Percentiles rank a stretch among this genome's conserved stretches.
These are phyloP conservation scores for Rhytidiadelphus loreus DNA, from an alignment of 225 moss, liverwort and hornwort species.

Conservation along the genomic window DNA sequence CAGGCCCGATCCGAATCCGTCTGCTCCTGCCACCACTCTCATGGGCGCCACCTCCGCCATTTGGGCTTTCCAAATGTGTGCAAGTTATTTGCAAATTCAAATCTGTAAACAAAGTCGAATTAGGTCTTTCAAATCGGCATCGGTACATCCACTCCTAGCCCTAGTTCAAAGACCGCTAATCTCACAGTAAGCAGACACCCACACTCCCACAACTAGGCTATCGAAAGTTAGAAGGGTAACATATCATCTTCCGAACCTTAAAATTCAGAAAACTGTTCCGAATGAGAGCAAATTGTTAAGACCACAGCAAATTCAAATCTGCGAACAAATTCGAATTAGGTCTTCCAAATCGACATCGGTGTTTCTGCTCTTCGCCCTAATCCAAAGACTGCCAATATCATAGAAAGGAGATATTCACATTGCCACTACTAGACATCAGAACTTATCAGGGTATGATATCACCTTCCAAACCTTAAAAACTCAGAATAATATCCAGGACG, in stretches of 20 bases:
- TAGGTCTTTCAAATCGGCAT: background rate
- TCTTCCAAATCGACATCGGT: background rate
- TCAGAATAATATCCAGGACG: background rate
- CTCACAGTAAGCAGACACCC: background rate
- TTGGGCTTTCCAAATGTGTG: background rate
- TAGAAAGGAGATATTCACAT: background rate
- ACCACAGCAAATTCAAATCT: background rate
- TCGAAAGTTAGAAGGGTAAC: background rate
- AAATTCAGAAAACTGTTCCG: background rate
- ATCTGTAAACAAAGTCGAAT: background rate
- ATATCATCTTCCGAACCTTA: background rate
- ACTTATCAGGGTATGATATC: background rate
- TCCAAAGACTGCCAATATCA: background rate
- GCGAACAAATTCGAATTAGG: background rate
- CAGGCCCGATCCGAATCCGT: conserved; percentile 29
- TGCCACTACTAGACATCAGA: background rate
- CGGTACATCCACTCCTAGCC: background rate
- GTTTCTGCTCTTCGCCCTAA: background rate
- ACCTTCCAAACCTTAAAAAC: background rate
- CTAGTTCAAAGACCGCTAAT: background rate
- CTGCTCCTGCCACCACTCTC: conserved; percentile 39
- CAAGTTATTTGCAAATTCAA: background rate
- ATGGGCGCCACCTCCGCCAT: conserved; percentile 6
- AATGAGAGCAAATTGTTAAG: background rate
- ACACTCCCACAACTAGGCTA: background rate